Percentiles rank a stretch among this genome's conserved stretches.
phyloP scores from a whole-genome alignment of 331 rosid genomes.

The Saraca asoca region DNA sequence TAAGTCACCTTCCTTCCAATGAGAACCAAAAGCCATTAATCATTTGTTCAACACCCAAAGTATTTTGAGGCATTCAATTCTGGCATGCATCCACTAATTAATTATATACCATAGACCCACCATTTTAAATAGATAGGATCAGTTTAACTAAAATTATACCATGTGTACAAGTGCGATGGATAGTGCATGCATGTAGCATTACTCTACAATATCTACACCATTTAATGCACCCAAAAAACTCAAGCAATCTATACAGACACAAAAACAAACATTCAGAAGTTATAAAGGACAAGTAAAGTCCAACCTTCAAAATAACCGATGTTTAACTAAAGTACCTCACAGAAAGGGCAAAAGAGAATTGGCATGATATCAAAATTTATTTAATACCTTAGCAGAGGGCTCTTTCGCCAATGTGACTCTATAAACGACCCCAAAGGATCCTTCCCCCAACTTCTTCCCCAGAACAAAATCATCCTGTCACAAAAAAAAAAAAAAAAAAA shows the following conservation, averaged over 20 bases:
- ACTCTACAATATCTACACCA: too few species aligned
- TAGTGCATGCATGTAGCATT: too few species aligned
- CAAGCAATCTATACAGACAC: slow-evolving; percentile 5
- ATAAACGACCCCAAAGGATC: slow-evolving; percentile 93
- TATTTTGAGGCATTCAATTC: slow-evolving; percentile 7
- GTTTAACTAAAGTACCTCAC: neutral
- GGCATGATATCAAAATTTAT: neutral
- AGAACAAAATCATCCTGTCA: slow-evolving; percentile 86
- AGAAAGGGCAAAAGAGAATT: slow-evolving; percentile 10
- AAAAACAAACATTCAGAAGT: neutral
- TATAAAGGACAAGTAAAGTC: neutral
- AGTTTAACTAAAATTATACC: too few species aligned
- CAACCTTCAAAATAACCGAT: slow-evolving; percentile 11
- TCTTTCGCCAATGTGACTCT: slow-evolving; percentile 70
- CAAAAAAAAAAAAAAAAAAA: slow-evolving; percentile 8
- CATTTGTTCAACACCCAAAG: neutral
- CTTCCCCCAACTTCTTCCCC: slow-evolving; percentile 94
- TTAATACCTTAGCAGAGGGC: slow-evolving; percentile 70
- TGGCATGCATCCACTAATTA: slow-evolving; percentile 19
- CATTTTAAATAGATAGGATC: too few species aligned
- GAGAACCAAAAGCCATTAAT: slow-evolving; percentile 19
- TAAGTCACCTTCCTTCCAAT: slow-evolving; percentile 52
- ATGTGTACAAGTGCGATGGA: too few species aligned
- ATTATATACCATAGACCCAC: too few species aligned
- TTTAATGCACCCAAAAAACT: too few species aligned